phyloP scores from a whole-genome alignment of 768 basidiomycete species.

The Mycena floridula region DNA sequence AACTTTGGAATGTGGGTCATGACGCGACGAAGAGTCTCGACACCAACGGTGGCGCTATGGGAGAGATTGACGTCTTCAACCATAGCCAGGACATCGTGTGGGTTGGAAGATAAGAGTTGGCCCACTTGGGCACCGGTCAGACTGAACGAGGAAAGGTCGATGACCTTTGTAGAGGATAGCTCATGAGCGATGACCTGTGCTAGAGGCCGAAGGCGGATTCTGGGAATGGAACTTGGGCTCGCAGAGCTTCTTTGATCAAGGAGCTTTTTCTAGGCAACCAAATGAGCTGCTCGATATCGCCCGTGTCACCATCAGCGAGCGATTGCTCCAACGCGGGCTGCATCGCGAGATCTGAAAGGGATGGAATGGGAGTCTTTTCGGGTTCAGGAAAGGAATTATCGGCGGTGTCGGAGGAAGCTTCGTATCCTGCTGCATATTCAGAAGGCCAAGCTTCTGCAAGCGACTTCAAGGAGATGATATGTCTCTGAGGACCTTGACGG shows the following conservation, averaged over 20 bases:
- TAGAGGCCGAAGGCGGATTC: slow-evolving; percentile 20
- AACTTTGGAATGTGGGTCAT: slow-evolving; percentile 16
- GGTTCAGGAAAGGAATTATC: background rate
- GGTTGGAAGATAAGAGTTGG: slow-evolving; percentile 8
- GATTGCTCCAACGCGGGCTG: slow-evolving; percentile 18
- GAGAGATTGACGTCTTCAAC: slow-evolving; percentile 21
- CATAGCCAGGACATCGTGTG: slow-evolving; percentile 1
- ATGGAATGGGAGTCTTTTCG: slow-evolving; percentile 11
- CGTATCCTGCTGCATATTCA: slow-evolving; percentile 9
- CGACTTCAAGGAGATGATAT: slow-evolving; percentile 12
- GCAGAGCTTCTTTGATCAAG: slow-evolving; percentile 14
- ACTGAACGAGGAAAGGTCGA: slow-evolving; percentile 20
- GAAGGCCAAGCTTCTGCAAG: slow-evolving; percentile 19
- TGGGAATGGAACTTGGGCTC: slow-evolving; percentile 15
- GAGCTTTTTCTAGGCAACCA: slow-evolving; percentile 23
- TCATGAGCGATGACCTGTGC: slow-evolving; percentile 10
- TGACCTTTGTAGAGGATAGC: slow-evolving; percentile 4
- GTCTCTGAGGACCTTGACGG: slow-evolving; percentile 11
- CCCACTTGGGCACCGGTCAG: slow-evolving; percentile 19
- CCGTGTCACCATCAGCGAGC: slow-evolving; percentile 15
- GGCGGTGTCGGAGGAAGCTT: background rate
- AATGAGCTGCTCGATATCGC: slow-evolving; percentile 19
- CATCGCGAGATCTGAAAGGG: slow-evolving; percentile 20
- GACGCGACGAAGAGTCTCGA: slow-evolving; percentile 15
- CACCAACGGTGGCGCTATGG: slow-evolving; percentile 16